phyloP scores from a whole-genome alignment of 1,284 basidiomycete species.

The Cutaneotrichosporon cyanovorans region DNA sequence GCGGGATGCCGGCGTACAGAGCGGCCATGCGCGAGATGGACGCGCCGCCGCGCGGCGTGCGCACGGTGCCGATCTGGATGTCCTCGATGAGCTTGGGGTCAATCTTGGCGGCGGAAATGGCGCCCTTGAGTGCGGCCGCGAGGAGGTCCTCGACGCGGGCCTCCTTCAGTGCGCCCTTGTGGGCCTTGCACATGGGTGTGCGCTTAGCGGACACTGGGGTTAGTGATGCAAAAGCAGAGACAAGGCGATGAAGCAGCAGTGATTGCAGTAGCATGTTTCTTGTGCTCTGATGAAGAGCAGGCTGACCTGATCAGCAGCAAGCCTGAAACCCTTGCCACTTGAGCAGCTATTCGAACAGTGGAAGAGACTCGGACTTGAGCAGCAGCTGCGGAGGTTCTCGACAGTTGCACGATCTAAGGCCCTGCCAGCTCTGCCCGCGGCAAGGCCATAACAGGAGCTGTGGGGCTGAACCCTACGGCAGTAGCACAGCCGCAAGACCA shows the following conservation, averaged over 20 bases:
- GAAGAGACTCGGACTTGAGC: no score
- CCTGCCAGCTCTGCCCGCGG: no score
- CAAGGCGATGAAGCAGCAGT: no score
- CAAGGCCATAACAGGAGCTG: no score
- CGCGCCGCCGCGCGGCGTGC: slow-evolving; percentile 43
- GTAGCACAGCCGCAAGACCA: no score
- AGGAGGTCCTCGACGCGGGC: slow-evolving; percentile 77
- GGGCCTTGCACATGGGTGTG: slow-evolving; percentile 50
- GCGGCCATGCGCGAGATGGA: slow-evolving; percentile 16
- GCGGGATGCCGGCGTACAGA: slow-evolving; percentile 12
- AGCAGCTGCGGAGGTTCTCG: no score
- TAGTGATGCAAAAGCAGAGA: background rate
- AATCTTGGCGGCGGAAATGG: slow-evolving; percentile 49
- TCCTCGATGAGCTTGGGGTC: slow-evolving; percentile 79
- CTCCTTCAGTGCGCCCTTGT: slow-evolving; percentile 84
- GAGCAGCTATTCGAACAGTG: no score
- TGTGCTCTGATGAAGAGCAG: background rate
- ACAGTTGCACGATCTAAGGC: no score
- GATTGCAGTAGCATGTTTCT: no score
- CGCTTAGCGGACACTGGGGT: slow-evolving; percentile 16
- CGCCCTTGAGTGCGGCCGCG: slow-evolving; percentile 55
- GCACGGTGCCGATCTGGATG: slow-evolving; percentile 44
- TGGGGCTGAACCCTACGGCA: no score
- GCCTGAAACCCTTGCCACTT: no score
- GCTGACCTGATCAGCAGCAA: no score